These are phyloP conservation scores for Apiosordaria backusii DNA, from an alignment of 495 filamentous ascomycete species.

Conservation along the genomic window DNA sequence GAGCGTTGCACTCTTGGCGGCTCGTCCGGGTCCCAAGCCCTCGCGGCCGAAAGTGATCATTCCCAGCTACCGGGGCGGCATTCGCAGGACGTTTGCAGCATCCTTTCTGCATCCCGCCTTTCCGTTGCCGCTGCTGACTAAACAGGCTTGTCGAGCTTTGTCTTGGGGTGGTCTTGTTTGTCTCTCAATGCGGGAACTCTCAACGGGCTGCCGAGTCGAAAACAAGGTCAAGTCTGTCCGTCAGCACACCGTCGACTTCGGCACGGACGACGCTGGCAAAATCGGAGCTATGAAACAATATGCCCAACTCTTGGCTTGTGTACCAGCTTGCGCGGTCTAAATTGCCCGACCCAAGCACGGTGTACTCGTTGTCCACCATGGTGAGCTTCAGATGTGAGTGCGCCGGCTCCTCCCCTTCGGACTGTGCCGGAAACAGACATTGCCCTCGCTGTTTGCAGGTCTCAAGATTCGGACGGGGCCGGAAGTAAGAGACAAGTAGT, in stretches of 20 bases:
- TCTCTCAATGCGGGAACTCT: neutral
- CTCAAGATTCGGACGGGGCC: conserved; percentile 13
- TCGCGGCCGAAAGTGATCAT: conserved; percentile 1
- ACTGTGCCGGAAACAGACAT: too few species aligned
- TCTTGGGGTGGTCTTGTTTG: too few species aligned
- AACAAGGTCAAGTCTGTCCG: conserved; percentile 38
- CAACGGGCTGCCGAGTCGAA: conserved; percentile 32
- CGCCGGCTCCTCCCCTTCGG: conserved; percentile 47
- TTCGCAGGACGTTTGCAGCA: neutral
- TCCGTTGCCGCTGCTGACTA: neutral
- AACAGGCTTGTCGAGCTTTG: neutral
- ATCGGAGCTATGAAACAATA: conserved; percentile 53
- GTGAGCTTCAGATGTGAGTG: conserved; percentile 70
- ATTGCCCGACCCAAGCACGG: conserved; percentile 69
- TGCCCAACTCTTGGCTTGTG: conserved; percentile 72
- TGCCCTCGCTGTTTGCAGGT: neutral
- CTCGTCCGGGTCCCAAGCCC: conserved; percentile 1
- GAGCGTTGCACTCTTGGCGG: conserved; percentile 4
- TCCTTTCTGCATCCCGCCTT: neutral
- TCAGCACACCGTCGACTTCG: conserved; percentile 42
- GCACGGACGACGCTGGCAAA: conserved; percentile 43
- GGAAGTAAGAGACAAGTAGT: conserved; percentile 51
- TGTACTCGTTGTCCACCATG: conserved; percentile 56
- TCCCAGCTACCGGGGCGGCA: conserved; percentile 4
- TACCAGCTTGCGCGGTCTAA: conserved; percentile 74